Conservation (phyloP, 352 stramenopile genomes). For the Peronospora tabacina region DNA sequence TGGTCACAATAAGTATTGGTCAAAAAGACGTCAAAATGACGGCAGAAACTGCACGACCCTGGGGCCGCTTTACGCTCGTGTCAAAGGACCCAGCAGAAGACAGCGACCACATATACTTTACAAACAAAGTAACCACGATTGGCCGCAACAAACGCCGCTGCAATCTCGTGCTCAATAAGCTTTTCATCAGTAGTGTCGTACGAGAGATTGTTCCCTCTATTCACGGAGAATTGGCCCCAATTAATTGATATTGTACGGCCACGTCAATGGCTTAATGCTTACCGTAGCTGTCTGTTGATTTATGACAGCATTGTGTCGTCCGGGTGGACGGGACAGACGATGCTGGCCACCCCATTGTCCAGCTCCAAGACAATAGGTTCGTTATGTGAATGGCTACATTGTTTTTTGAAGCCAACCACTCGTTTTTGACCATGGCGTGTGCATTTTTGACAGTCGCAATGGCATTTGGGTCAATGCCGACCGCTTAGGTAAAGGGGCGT, state of each 20-base stretch:
- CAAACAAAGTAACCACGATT: constrained; percentile 34
- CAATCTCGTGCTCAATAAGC: constrained; percentile 47
- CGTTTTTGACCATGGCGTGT: no score
- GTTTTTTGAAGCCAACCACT: no score
- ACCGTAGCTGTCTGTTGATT: neutral
- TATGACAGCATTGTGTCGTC: constrained; percentile 50
- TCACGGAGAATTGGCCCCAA: neutral
- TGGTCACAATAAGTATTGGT: neutral
- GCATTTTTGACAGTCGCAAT: constrained; percentile 38
- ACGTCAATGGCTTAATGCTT: neutral
- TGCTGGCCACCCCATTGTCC: constrained; percentile 28
- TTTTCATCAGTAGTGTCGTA: constrained; percentile 65
- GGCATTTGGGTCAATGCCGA: constrained; percentile 66
- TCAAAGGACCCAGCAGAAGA: constrained; percentile 46
- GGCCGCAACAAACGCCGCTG: constrained; percentile 40
- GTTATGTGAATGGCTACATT: no score
- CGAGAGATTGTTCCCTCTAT: constrained; percentile 12
- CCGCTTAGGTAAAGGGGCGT: constrained; percentile 37
- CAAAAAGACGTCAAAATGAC: no score
- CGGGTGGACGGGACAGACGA: constrained; percentile 26
- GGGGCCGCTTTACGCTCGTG: constrained; percentile 56
- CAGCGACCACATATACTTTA: constrained; percentile 61
- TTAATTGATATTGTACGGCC: neutral
- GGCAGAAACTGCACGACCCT: constrained; percentile 20
- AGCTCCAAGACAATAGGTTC: constrained; percentile 53